Conservation (phyloP, 768 basidiomycete species). For the Dioszegia hungarica region DNA sequence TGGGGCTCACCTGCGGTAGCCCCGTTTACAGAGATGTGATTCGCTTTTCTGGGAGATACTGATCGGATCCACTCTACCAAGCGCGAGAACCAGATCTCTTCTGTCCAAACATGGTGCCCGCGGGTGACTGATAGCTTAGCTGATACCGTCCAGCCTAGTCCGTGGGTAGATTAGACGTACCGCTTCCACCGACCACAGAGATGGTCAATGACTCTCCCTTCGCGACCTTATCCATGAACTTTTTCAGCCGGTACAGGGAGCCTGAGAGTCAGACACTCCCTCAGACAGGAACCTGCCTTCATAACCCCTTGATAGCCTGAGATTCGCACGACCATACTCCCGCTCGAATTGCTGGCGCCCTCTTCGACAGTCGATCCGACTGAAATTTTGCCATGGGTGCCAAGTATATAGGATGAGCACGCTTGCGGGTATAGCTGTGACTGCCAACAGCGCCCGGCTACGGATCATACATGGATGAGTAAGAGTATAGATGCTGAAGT, state of each 20-base stretch:
- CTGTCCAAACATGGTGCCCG: slow-evolving; percentile 33
- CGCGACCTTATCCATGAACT: slow-evolving; percentile 28
- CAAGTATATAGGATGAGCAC: too few species aligned
- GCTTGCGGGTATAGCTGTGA: too few species aligned
- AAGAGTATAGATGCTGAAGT: too few species aligned
- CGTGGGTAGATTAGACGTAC: slow-evolving; percentile 14
- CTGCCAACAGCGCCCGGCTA: too few species aligned
- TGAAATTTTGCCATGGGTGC: too few species aligned
- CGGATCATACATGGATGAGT: too few species aligned
- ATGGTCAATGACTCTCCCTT: slow-evolving; percentile 35
- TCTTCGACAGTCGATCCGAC: background rate
- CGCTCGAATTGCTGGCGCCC: slow-evolving; percentile 19
- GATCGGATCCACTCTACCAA: slow-evolving; percentile 39
- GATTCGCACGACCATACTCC: slow-evolving; percentile 34
- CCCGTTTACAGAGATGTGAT: slow-evolving; percentile 33
- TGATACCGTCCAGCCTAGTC: background rate
- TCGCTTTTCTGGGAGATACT: slow-evolving; percentile 11
- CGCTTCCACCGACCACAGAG: slow-evolving; percentile 40
- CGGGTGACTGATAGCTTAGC: slow-evolving; percentile 46
- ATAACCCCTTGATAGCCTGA: slow-evolving; percentile 31
- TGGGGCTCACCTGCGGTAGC: slow-evolving; percentile 39
- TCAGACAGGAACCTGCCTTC: slow-evolving; percentile 26
- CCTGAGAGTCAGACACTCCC: slow-evolving; percentile 8
- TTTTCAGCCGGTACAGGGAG: slow-evolving; percentile 25
- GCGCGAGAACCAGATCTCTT: slow-evolving; percentile 40